A percentile compares a stretch with the other conserved stretches of the same genome.
phyloP scores from a whole-genome alignment of 257 asterid species.

The Rehmannia glutinosa region DNA sequence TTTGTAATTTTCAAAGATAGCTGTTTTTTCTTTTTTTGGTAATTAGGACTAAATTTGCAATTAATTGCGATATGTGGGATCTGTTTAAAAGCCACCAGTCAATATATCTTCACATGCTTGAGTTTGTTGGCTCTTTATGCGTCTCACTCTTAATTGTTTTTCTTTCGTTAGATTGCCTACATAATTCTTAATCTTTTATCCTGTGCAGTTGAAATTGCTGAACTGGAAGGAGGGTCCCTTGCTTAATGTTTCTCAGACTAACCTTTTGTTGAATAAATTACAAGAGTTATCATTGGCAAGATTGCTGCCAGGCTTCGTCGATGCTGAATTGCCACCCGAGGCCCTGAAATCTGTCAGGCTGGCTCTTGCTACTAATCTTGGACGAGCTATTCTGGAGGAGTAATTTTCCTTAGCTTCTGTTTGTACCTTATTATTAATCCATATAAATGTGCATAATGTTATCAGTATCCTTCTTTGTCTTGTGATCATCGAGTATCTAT shows the following conservation, averaged over 20 bases:
- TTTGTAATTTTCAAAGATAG: too few species aligned
- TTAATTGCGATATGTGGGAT: too few species aligned
- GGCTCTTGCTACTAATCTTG: constrained; percentile 81
- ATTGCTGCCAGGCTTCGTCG: constrained; percentile 69
- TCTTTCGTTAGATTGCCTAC: too few species aligned
- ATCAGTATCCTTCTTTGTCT: too few species aligned
- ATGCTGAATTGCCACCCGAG: constrained; percentile 66
- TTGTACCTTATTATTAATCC: too few species aligned
- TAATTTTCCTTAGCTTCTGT: constrained; percentile 29
- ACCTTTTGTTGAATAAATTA: constrained; percentile 66
- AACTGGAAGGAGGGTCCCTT: constrained; percentile 70
- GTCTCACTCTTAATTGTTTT: neutral
- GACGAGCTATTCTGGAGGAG: constrained; percentile 85
- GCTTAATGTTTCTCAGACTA: constrained; percentile 71
- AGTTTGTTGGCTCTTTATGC: too few species aligned
- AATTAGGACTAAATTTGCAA: too few species aligned
- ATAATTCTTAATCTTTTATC: neutral
- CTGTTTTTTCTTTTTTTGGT: too few species aligned
- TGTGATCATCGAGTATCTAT: too few species aligned
- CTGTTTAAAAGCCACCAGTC: too few species aligned
- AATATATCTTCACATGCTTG: too few species aligned
- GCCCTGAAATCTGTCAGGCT: constrained; percentile 75
- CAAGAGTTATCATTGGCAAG: constrained; percentile 84
- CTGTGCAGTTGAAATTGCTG: constrained; percentile 71
- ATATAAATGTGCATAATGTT: too few species aligned